Evolutionary conservation across 805 yeast genomes (phyloP), one percentile per base, ranked within the genome.

Genomic region (Saturnispora dispora): DNA sequence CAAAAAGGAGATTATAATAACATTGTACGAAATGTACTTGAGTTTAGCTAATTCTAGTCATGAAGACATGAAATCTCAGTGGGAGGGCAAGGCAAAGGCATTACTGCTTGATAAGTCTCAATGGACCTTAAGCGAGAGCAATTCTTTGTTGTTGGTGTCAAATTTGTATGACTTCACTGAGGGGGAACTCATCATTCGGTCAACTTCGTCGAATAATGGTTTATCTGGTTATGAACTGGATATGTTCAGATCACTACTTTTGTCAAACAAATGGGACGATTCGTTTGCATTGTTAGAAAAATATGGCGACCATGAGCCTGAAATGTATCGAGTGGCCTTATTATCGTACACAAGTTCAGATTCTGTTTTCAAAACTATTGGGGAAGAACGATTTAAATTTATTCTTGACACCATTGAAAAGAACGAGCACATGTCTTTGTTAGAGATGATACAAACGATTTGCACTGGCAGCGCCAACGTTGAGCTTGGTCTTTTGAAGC

Each of bases 1-100:
- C 60, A 79, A 82, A 57, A 77, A 76, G 48, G 95, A 84, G 45
- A 73, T 91, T 43, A 71, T 86, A 51, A 79, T 86, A 2, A 88
- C 97, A 0, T 71, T 91, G 37, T 85, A 82, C 60, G 97, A 91
- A 60, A 73, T 88, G 72, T 93, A 91, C 59, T 67, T 90, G 37
- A 73, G 82, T 0, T 65, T 86, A 54, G 23, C 39, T 10, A 17
- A 36, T 15, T 63, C 62, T 11, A 63, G 67, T 2, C 37, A 45
- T 2, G 43, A 51, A 5, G 70, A 70, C 20, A 64, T 64, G n/a
- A 67, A 65, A 11, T 67, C 67, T 48, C 58, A 57, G 2, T 90
- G 96, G 96, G 74, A 74, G 44, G 53, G 57, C 0, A 88, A 86
- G 55, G 96, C 96, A 0, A 65, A 68, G 28, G 56, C 58, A 0